These are phyloP conservation scores for Phytophthora cryptogea DNA, from an alignment of 352 stramenopile genomes.

Conservation along the genomic window DNA sequence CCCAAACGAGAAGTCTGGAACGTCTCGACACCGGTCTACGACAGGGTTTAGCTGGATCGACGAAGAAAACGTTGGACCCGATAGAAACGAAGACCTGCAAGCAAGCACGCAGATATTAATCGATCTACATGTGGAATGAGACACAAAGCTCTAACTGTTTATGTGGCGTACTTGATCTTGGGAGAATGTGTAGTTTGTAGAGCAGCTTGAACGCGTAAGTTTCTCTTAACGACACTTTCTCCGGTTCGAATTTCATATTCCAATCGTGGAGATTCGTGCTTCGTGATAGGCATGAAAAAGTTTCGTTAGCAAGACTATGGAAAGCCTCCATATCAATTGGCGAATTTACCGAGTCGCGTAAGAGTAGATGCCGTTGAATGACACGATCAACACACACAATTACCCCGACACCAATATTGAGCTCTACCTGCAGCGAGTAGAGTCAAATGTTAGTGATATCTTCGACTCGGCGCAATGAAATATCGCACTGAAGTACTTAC, in stretches of 20 bases:
- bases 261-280: constrained; percentile 13
- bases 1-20: constrained; percentile 42
- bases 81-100: constrained; percentile 45
- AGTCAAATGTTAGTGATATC: not conserved
- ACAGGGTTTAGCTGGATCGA: constrained; percentile 48
- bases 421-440: constrained; percentile 49
- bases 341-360: constrained; percentile 47
- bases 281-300: not conserved
- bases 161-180: constrained; percentile 31
- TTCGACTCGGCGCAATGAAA: not conserved
- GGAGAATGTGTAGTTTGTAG: constrained; percentile 11
- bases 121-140: not conserved
- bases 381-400: constrained; percentile 48
- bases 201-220: constrained; percentile 29
- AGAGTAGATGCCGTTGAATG: constrained; percentile 59
- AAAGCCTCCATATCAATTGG: not conserved
- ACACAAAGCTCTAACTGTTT: not conserved
- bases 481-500: constrained; percentile 29
- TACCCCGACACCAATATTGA: constrained; percentile 65
- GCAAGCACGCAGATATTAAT: not conserved
- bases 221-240: constrained; percentile 61
- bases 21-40: constrained; percentile 25
- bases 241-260: constrained; percentile 58
- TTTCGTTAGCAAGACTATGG: not conserved
- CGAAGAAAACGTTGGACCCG: constrained; percentile 39